Conservation (phyloP, 306 rosid species). For the Acacia crassicarpa region DNA sequence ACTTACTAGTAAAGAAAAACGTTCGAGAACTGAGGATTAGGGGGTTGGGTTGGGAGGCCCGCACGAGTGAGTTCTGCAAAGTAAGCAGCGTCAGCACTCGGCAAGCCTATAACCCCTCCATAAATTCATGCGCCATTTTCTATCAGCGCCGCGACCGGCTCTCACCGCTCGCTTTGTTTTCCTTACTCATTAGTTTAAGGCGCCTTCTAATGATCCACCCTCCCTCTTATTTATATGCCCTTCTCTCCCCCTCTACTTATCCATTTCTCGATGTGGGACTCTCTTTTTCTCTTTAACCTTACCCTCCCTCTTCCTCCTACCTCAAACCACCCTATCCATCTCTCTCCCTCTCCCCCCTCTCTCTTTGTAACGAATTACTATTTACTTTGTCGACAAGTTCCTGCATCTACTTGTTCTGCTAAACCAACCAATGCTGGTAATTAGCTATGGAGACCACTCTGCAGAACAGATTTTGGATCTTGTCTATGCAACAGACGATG, state of each 20-base stretch:
- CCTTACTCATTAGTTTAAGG: conserved; percentile 98
- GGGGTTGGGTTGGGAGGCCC: conserved; percentile 66
- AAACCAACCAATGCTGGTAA: not conserved
- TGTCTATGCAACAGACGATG: not conserved
- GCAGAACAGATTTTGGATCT: not conserved
- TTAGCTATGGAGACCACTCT: not conserved
- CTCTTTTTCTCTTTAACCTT: not conserved
- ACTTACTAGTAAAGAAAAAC: too few relatives aligned
- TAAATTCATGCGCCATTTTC: conserved; percentile 50
- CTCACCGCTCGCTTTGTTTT: conserved; percentile 91
- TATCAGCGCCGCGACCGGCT: conserved; percentile 63
- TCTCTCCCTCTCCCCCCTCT: not conserved
- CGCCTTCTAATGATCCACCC: rapidly evolving
- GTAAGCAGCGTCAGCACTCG: conserved; percentile 84
- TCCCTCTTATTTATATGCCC: not conserved
- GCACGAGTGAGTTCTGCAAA: conserved; percentile 78
- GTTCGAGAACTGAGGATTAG: not conserved
- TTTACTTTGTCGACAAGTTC: not conserved
- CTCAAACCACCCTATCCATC: not conserved
- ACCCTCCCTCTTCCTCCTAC: not conserved
- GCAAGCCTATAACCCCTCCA: conserved; percentile 86
- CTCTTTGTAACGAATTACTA: too few relatives aligned
- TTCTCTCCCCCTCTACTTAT: rapidly evolving
- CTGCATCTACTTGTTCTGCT: not conserved
- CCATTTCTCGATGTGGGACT: conserved; percentile 46